phyloP scores from a whole-genome alignment of 345 rosid species.

The Raphanus raphanistrum region DNA sequence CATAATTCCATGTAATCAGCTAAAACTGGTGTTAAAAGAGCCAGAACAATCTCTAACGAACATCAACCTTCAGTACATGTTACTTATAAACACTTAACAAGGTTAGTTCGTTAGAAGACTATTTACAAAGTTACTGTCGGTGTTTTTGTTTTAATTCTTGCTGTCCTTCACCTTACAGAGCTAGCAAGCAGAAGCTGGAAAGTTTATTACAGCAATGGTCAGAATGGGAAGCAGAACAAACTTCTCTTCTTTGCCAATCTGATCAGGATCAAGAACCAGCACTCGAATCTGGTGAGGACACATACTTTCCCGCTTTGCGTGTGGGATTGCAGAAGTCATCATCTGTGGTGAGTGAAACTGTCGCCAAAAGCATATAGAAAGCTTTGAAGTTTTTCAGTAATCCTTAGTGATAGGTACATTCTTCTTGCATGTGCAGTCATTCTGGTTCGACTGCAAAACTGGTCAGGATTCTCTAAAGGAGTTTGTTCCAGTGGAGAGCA shows the following conservation, averaged over 20 bases:
- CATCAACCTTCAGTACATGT: conserved; percentile 78
- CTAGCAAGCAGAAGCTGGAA: conserved; percentile 84
- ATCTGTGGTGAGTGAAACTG: conserved; percentile 61
- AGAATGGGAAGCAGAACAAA: conserved; percentile 77
- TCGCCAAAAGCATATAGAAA: neutral
- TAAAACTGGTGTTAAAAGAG: conserved; percentile 68
- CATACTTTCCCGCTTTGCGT: conserved; percentile 75
- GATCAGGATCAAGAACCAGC: conserved; percentile 62
- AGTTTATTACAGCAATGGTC: conserved; percentile 87
- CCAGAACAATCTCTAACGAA: conserved; percentile 50
- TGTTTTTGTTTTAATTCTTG: conserved; percentile 4
- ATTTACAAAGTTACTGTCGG: neutral
- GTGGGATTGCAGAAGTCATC: conserved; percentile 66
- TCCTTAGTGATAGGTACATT: conserved; percentile 8
- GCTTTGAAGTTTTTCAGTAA: neutral
- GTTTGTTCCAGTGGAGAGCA: conserved; percentile 48
- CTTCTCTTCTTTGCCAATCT: conserved; percentile 38
- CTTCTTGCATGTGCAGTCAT: conserved; percentile 62
- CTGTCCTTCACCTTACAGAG: conserved; percentile 47
- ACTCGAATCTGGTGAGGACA: conserved; percentile 81
- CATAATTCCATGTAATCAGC: conserved; percentile 58
- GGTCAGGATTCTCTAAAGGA: conserved; percentile 39
- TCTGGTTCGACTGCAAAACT: conserved; percentile 76
- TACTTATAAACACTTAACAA: conserved; percentile 65
- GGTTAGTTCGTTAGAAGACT: conserved; percentile 46